Evolutionary conservation across 2,329 filamentous ascomycete genomes (phyloP).

Genomic region (Hortaea sp.): DNA sequence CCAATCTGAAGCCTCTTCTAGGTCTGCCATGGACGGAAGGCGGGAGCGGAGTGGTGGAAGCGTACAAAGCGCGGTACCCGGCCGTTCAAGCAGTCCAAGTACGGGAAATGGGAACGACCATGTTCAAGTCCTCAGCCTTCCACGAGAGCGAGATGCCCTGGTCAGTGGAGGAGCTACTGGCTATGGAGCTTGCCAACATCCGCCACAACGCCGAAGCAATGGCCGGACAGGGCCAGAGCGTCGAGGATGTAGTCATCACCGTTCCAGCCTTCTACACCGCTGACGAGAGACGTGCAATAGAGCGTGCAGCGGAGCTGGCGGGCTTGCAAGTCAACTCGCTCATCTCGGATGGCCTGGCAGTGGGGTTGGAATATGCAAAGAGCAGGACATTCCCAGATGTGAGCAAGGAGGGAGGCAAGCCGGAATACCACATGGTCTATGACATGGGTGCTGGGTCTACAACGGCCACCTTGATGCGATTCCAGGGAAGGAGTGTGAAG

Average conservation of each 20-base stretch:
- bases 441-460: conserved; percentile 97
- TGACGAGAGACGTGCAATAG: conserved; percentile 79
- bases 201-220: conserved; percentile 77
- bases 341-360: conserved; percentile 81
- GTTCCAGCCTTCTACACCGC: conserved; percentile 82
- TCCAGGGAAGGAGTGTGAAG: conserved; percentile 83
- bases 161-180: conserved; percentile 83
- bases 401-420: conserved; percentile 63
- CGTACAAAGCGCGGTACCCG: conserved; percentile 69
- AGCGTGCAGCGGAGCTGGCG: conserved; percentile 75
- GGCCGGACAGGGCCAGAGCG: conserved; percentile 62
- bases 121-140: conserved; percentile 71
- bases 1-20: conserved; percentile 85
- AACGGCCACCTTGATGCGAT: conserved; percentile 78
- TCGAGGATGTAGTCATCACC: conserved; percentile 79
- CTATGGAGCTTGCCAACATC: conserved; percentile 92
- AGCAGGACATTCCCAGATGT: conserved; percentile 79
- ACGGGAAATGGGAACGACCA: conserved; percentile 55
- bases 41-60: conserved; percentile 51
- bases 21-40: conserved; percentile 47
- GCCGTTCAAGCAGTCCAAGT: conserved; percentile 58
- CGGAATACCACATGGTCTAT: conserved; percentile 87
- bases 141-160: conserved; percentile 54
- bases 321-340: conserved; percentile 77
- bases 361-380: conserved; percentile 92